Base-by-base conservation (phyloP, 495 filamentous ascomycete species). In the Lasiosphaeria hispida region DNA sequence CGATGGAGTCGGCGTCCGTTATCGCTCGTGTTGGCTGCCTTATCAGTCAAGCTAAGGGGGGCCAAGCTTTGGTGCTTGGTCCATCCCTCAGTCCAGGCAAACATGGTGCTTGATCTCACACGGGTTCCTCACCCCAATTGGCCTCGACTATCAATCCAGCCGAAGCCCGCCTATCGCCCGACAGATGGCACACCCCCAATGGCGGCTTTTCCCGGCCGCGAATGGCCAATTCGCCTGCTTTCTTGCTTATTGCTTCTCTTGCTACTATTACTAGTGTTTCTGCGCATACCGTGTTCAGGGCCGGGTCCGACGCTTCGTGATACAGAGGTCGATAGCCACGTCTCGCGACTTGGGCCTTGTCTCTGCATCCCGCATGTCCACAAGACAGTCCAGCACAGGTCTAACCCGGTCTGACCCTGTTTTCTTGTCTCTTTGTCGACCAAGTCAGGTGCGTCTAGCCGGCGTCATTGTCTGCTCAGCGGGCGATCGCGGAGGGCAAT, bases 391-490 rank as follows among this genome's bases (percentile, higher is more conserved):
- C n/a, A n/a, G n/a, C n/a, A n/a, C n/a, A n/a, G n/a, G n/a, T n/a
- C n/a, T n/a, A n/a, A n/a, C n/a, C 33, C 15, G 48, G 18, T 41
- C 39, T 23, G 19, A 54, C 38, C 51, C 33, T 55, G 35, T 15
- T 52, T 38, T 40, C 15, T 38, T 11, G 7, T 30, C 10, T 36
- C 42, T 55, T 45, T 55, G 33, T 38, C 23, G 41, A n/a, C 42
- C 23, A 34, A 18, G 53, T 47, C 53, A 47, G 40, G 23, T 45
- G 42, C 53, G 42, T 37, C 39, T 45, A 23, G 7, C 42, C 19
- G 39, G 51, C 39, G 50, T 42, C 50, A 53, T 54, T 10, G 47
- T 37, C 33, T 10, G 15, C 33, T 49, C 47, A 14, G 47, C 30
- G 5, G 33, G 15, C 33, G 8, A 30, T 30, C 23, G 23, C 47